A percentile compares a stretch with the other conserved stretches of the same genome.
phyloP scores from a whole-genome alignment of 352 stramenopile species.

The Phytophthora melonis region DNA sequence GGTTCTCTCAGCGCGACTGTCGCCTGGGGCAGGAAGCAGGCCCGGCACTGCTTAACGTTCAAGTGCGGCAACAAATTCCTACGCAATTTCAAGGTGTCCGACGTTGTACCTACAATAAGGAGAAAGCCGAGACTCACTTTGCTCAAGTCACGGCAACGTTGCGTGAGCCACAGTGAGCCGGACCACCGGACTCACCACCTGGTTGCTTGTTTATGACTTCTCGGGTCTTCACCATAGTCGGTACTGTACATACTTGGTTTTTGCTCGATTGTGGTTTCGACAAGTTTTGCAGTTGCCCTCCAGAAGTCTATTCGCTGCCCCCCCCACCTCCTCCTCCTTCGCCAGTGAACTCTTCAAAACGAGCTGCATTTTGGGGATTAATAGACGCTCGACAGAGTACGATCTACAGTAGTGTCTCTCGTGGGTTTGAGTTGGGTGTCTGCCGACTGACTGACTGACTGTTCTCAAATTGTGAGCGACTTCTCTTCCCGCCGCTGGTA shows the following conservation, averaged over 20 bases:
- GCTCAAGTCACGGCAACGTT: neutral
- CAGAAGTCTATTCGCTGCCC: no score
- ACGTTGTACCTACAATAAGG: neutral
- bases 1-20: neutral
- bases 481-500: slow-evolving; percentile 69
- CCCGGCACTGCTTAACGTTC: neutral
- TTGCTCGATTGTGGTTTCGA: slow-evolving; percentile 7
- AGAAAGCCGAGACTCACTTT: neutral
- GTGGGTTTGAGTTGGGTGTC: neutral
- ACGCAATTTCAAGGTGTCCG: neutral
- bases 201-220: neutral
- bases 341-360: slow-evolving; percentile 13
- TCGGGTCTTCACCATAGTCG: neutral
- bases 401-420: neutral
- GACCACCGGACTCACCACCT: slow-evolving; percentile 27
- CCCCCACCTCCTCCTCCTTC: no score
- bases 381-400: slow-evolving; percentile 15
- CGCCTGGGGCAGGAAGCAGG: neutral
- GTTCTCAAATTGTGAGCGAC: slow-evolving; percentile 66
- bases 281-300: neutral
- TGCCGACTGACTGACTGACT: neutral
- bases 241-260: neutral
- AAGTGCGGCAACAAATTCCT: neutral
- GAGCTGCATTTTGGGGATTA: slow-evolving; percentile 3
- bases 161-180: slow-evolving; percentile 3